Evolutionary conservation across 768 basidiomycete species (phyloP).

Genomic region (Leccinum pellstonianum): DNA sequence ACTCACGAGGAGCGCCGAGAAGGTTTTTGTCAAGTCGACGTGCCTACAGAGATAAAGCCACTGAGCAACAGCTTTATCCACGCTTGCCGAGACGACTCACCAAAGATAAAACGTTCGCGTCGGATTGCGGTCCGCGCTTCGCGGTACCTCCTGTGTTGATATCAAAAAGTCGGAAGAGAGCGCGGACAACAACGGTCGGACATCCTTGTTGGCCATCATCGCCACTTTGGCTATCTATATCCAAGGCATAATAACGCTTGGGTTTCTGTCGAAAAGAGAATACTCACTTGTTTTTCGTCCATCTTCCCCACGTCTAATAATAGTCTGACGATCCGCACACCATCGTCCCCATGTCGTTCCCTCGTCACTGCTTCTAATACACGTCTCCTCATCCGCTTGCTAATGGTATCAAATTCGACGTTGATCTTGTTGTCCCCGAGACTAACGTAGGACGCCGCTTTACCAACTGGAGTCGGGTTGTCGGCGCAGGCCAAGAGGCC

Average conservation of each 20-base stretch:
- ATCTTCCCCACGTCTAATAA: conserved; percentile 83
- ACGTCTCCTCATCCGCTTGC: conserved; percentile 49
- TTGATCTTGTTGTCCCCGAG: no score
- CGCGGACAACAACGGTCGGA: conserved; percentile 58
- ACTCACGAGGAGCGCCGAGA: conserved; percentile 68
- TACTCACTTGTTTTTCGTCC: conserved; percentile 39
- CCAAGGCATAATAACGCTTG: no score
- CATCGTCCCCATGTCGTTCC: no score
- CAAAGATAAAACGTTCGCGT: conserved; percentile 90
- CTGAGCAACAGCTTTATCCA: neutral
- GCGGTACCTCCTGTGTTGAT: conserved; percentile 91
- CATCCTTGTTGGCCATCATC: conserved; percentile 89
- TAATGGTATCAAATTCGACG: no score
- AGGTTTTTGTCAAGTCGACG: conserved; percentile 83
- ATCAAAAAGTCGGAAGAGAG: conserved; percentile 81
- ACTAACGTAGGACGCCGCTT: no score
- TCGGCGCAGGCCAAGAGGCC: no score
- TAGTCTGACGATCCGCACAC: conserved; percentile 74
- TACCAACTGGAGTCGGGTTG: no score
- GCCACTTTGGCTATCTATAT: conserved; percentile 48
- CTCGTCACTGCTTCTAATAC: conserved; percentile 44
- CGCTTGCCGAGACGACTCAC: conserved; percentile 39
- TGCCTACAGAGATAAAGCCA: conserved; percentile 53
- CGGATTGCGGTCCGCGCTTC: conserved; percentile 86
- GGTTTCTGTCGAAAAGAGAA: neutral